Evolutionary conservation across 1,284 basidiomycete genomes (phyloP).

Genomic region (Naganishia cerealis): DNA sequence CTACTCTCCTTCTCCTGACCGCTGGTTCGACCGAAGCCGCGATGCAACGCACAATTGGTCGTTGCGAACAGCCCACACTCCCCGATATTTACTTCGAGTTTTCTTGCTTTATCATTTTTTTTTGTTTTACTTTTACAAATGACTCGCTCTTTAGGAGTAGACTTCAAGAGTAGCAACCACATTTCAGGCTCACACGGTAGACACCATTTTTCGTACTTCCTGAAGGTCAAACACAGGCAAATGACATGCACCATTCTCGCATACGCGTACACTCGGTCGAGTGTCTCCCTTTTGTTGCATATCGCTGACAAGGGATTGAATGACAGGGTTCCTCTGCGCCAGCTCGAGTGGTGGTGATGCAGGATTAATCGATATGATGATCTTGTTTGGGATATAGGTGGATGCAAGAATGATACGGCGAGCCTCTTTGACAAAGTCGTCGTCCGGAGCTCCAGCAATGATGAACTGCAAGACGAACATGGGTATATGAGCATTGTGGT

Average conservation of each 20-base stretch:
- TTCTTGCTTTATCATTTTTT: not conserved
- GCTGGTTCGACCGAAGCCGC: too few relatives aligned
- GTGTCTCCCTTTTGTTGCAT: constrained; percentile 28
- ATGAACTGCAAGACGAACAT: constrained; percentile 35
- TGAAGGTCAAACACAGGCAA: constrained; percentile 38
- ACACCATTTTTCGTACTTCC: constrained; percentile 33
- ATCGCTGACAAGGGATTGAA: constrained; percentile 38
- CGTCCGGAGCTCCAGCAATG: constrained; percentile 36
- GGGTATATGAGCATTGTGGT: constrained; percentile 9
- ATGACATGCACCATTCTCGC: constrained; percentile 41
- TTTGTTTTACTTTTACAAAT: not conserved
- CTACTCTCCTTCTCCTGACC: too few relatives aligned
- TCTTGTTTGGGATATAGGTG: constrained; percentile 40
- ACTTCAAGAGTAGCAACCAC: not conserved
- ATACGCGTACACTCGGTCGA: constrained; percentile 39
- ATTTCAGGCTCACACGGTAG: not conserved
- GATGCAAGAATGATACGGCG: constrained; percentile 5
- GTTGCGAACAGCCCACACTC: too few relatives aligned
- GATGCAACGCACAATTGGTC: too few relatives aligned
- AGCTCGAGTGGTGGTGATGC: constrained; percentile 35
- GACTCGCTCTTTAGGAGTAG: not conserved
- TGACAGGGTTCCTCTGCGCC: constrained; percentile 38
- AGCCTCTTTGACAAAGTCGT: constrained; percentile 33
- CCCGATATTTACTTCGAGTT: too few relatives aligned
- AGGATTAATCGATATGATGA: constrained; percentile 44